Conservation (phyloP, 2,329 filamentous ascomycete genomes). For the Bipolaris cookei region DNA sequence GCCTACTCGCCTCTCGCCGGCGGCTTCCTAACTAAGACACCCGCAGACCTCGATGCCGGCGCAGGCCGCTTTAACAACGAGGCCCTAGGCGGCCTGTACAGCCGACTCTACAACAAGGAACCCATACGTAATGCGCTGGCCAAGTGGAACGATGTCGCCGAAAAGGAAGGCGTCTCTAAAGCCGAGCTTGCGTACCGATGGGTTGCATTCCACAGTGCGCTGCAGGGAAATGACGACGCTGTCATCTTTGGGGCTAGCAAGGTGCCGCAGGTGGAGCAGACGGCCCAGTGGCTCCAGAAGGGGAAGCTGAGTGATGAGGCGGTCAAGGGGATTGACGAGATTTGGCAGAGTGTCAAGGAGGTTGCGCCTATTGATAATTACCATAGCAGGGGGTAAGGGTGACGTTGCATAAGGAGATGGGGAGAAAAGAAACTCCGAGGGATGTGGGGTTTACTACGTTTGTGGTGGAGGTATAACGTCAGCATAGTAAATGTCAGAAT, state of each 20-base stretch:
- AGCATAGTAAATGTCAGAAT: neutral
- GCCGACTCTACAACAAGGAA: constrained; percentile 47
- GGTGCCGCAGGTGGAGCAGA: constrained; percentile 35
- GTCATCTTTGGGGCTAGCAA: constrained; percentile 52
- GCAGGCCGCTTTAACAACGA: constrained; percentile 36
- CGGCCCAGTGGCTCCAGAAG: constrained; percentile 28
- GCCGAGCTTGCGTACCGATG: constrained; percentile 55
- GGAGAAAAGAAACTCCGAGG: neutral
- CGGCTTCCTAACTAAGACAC: constrained; percentile 45
- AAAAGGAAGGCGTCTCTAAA: constrained; percentile 47
- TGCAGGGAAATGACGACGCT: constrained; percentile 49
- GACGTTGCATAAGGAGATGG: neutral
- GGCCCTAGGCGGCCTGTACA: constrained; percentile 46
- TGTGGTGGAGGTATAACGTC: too few relatives aligned
- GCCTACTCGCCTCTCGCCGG: constrained; percentile 50
- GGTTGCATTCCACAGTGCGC: constrained; percentile 50
- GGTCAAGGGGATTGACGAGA: constrained; percentile 28
- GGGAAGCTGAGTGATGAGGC: constrained; percentile 36
- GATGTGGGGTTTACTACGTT: neutral
- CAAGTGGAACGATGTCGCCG: constrained; percentile 51
- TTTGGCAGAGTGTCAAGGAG: constrained; percentile 36
- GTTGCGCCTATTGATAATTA: constrained; percentile 40
- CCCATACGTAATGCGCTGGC: constrained; percentile 45
- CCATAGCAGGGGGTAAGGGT: neutral
- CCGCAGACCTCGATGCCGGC: constrained; percentile 48